These are phyloP conservation scores for Venustampulla echinocandica DNA, from an alignment of 495 filamentous ascomycete species.

Conservation along the genomic window DNA sequence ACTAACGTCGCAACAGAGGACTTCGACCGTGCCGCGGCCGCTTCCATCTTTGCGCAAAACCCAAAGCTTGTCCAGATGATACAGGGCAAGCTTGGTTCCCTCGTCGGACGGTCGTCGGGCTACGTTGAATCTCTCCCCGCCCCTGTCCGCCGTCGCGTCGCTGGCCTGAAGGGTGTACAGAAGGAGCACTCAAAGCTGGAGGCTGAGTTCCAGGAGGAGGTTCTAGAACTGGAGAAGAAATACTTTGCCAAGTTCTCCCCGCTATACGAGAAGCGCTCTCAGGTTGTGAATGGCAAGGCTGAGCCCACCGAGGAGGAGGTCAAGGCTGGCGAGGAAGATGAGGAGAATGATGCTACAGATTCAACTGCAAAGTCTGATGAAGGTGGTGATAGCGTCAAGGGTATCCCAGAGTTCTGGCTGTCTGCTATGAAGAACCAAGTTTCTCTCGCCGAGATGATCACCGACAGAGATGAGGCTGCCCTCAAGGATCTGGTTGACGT, in stretches of 20 bases:
- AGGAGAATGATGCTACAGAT: conserved; percentile 53
- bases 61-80: conserved; percentile 92
- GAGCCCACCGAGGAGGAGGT: conserved; percentile 86
- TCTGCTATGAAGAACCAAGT: conserved; percentile 99
- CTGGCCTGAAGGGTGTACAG: conserved; percentile 93
- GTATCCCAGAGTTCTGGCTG: conserved; percentile 97
- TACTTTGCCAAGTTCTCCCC: conserved; percentile 98
- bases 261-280: conserved; percentile 88
- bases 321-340: conserved; percentile 72
- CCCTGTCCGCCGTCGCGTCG: conserved; percentile 82
- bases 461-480: conserved; percentile 87
- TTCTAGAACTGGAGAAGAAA: conserved; percentile 96
- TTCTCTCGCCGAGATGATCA: conserved; percentile 95
- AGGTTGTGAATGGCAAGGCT: conserved; percentile 78
- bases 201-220: conserved; percentile 95
- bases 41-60: conserved; percentile 88
- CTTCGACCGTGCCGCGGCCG: conserved; percentile 75
- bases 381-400: conserved; percentile 37
- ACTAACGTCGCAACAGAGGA: conserved; percentile 55
- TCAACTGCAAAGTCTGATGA: conserved; percentile 44
- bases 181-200: conserved; percentile 98
- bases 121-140: conserved; percentile 94
- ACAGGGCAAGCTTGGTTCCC: conserved; percentile 84
- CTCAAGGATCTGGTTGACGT: conserved; percentile 89
- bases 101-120: conserved; percentile 91